A percentile compares a stretch with the other conserved stretches of the same genome.
Conservation (phyloP, 805 yeast genomes). For the Metschnikowia koreensis region DNA sequence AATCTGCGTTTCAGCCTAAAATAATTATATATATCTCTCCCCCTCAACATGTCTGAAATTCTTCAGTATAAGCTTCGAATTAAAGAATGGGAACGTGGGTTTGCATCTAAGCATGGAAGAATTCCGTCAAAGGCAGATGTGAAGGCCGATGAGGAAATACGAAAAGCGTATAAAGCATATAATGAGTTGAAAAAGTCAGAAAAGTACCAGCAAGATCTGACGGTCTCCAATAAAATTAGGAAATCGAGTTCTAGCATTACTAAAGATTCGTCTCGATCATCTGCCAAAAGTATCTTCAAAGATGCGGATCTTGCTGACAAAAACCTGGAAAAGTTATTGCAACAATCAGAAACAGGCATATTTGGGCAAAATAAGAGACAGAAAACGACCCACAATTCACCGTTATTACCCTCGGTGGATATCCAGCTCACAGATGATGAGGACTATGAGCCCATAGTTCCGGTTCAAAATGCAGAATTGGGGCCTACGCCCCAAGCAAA, state of each 20-base stretch:
- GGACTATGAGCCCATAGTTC: constrained; percentile 10
- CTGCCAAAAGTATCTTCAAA: neutral
- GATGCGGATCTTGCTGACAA: neutral
- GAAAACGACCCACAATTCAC: neutral
- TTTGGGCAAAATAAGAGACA: neutral
- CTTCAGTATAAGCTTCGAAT: constrained; percentile 21
- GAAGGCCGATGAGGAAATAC: constrained; percentile 27
- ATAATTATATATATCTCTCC: neutral
- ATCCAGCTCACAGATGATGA: constrained; percentile 16
- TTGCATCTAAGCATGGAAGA: constrained; percentile 26
- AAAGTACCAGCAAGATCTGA: constrained; percentile 6
- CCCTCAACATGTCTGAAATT: constrained; percentile 7
- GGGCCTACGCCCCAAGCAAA: constrained; percentile 89
- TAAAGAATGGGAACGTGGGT: constrained; percentile 41
- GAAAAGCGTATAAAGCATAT: constrained; percentile 34
- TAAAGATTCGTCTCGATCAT: neutral
- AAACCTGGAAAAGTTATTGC: neutral
- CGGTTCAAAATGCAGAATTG: constrained; percentile 37
- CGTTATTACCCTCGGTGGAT: constrained; percentile 1
- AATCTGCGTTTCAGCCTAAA: neutral
- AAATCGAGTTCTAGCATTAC: neutral
- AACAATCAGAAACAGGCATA: neutral
- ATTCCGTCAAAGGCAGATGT: constrained; percentile 36
- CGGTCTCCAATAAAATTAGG: neutral
- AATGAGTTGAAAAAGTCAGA: constrained; percentile 15